Evolutionary conservation across 345 rosid species (phyloP).

Genomic region (Brassica napus): DNA sequence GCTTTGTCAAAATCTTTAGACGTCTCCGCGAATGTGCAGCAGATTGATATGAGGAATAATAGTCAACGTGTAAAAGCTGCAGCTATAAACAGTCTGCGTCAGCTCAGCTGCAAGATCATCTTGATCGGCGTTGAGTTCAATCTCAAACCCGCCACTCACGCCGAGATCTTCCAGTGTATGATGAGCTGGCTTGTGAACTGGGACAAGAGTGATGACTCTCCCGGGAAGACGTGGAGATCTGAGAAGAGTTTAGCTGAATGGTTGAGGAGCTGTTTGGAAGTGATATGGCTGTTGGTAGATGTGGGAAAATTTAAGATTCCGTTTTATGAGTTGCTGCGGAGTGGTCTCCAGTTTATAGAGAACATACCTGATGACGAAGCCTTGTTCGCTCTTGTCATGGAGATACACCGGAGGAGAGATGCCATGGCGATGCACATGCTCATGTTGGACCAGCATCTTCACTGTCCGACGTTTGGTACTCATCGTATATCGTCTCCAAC

Average conservation of each 20-base stretch:
- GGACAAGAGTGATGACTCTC: constrained; percentile 84
- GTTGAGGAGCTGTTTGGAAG: constrained; percentile 92
- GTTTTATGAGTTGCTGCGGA: constrained; percentile 86
- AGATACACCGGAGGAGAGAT: constrained; percentile 96
- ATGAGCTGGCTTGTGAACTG: constrained; percentile 91
- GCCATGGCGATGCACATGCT: constrained; percentile 98
- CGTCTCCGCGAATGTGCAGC: neutral
- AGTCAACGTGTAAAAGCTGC: constrained; percentile 60
- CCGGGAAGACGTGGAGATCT: constrained; percentile 66
- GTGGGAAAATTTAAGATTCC: constrained; percentile 87
- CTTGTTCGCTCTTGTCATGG: constrained; percentile 85
- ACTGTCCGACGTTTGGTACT: constrained; percentile 96
- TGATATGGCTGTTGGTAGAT: constrained; percentile 85
- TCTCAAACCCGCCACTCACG: constrained; percentile 83
- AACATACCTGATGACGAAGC: constrained; percentile 96
- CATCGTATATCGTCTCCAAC: constrained; percentile 73
- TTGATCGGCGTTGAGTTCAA: constrained; percentile 65
- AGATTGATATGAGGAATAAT: constrained; percentile 38
- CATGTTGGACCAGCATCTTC: constrained; percentile 97
- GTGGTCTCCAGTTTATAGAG: constrained; percentile 94
- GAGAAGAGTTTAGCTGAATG: constrained; percentile 78
- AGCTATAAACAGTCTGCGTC: constrained; percentile 75
- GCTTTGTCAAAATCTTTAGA: constrained; percentile 47
- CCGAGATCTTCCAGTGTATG: constrained; percentile 76
- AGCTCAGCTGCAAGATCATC: constrained; percentile 89